Base-by-base conservation (phyloP, 164 flowering plant species). In the Magnolia changhungtana region DNA sequence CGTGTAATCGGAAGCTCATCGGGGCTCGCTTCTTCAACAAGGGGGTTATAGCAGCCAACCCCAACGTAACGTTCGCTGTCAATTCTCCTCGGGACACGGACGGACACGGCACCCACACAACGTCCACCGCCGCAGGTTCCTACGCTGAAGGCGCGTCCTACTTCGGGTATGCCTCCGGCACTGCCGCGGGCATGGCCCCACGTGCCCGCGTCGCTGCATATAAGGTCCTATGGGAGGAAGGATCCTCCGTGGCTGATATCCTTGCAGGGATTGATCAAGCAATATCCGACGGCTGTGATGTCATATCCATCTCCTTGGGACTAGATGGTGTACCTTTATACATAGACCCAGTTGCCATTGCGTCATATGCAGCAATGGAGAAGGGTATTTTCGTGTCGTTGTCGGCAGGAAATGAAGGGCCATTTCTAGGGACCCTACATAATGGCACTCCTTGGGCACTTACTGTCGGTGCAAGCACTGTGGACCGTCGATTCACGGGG, bases 61-160 rank as follows among this genome's bases (percentile, higher is more conserved):
- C 90, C 6, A 86, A 85, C 27, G 4, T 81, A n/a, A 87, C 86
- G 16, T 76, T 89, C 18, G 1, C 78, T 1, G 80, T 87, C 85
- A 92, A 91, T 69, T 90, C 92, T 6, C 74, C 94, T 0, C 81
- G 94, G 0, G 97, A 91, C 82, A 82, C 85, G 0, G 86, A 85
- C 0, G 97, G 97, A 0, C 97, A 92, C 72, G 97, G 97, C 49
- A 90, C 95, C 1, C 97, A 89, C 76, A 90, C 92, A 0, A 86
- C 97, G 0, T 76, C 86, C 19, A 92, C 92, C 0, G 92, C 95
- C 0, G 94, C 90, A 0, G 97, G 95, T 8, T 82, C 72, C 23
- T 81, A 77, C 50, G 93, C 86, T 1, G 73, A 58, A 2, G 85
- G 75, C 3, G 97, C 86, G 2, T 84, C 90, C 0, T 87, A 77